phyloP scores from a whole-genome alignment of 2,329 filamentous ascomycete species.

The Colletotrichum agaves region DNA sequence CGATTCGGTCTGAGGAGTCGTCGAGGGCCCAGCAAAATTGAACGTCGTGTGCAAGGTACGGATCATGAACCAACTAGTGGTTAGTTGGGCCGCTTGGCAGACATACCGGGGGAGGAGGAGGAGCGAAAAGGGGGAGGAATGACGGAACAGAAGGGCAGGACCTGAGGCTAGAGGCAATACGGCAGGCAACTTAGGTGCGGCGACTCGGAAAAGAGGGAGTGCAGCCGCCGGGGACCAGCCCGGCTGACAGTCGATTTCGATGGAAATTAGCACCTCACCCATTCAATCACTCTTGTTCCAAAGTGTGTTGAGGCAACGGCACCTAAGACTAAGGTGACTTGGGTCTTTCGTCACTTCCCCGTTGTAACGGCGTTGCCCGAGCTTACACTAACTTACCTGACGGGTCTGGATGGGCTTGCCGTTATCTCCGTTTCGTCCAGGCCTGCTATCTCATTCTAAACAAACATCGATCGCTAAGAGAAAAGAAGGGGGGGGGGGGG shows the following conservation, averaged over 20 bases:
- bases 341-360: too few species aligned
- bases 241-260: background rate
- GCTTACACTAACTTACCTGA: background rate
- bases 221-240: background rate
- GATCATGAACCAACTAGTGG: background rate
- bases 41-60: slow-evolving; percentile 26
- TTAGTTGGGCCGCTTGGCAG: slow-evolving; percentile 19
- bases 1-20: slow-evolving; percentile 22
- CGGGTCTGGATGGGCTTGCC: slow-evolving; percentile 7
- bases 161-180: slow-evolving; percentile 9
- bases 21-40: slow-evolving; percentile 4
- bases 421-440: background rate
- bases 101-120: background rate
- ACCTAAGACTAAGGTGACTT: too few species aligned
- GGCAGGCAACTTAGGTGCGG: slow-evolving; percentile 10
- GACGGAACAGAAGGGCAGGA: background rate
- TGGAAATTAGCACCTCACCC: background rate
- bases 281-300: too few species aligned
- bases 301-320: too few species aligned
- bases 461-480: too few species aligned
- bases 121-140: slow-evolving; percentile 15
- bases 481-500: too few species aligned
- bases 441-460: background rate
- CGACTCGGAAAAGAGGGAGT: slow-evolving; percentile 27
- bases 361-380: too few species aligned